Base-by-base conservation (phyloP, 495 filamentous ascomycete genomes). In the Paragyromitra xinjiangensis region DNA sequence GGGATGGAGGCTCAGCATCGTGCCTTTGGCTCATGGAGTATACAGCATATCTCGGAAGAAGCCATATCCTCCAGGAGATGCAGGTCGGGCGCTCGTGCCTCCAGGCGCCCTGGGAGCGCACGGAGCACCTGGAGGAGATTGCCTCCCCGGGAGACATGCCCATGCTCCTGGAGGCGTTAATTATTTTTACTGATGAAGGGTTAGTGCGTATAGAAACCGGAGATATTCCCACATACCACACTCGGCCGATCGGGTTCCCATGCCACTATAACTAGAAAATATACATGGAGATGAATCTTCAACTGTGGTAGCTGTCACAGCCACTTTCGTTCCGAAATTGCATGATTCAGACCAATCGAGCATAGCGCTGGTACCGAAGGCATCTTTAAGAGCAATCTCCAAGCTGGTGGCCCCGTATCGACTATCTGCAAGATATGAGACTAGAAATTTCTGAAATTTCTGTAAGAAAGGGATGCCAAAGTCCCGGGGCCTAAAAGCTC, bases 261-360 rank as follows among this genome's bases (percentile, higher is more conserved):
- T 50, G 11, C 72, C 75, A 64, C 80, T 80, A 69, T 79, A 82
- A 51, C 79, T 83, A 6, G 78, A 82, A 68, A 82, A 80, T 19
- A 82, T 64, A 58, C 45, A 83, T 8, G 14, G 69, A 62, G 69
- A 75, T 1, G 75, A 65, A n/a, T 80, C 61, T 63, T 62, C 48
- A 22, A 77, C 63, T 37, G 69, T 80, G 42, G 80, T 64, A 6
- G 82, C 75, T 3, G 64, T 59, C 6, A 82, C 69, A 16, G 73
- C 78, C 58, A 83, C 50, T 67, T 45, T 64, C 16, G 39, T 24
- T 6, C 61, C 61, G 14, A 44, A 45, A 45, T 45, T 16, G n/a
- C n/a, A 7, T 6, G 22, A 22, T 14, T 0, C 40, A 12, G 19
- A 44, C 56, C 64, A 64, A 67, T 74, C 39, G 50, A 82, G 73